A percentile compares a stretch with the other conserved stretches of the same genome.
phyloP scores from a whole-genome alignment of 2,329 filamentous ascomycete genomes.

The Exserohilum turcica region DNA sequence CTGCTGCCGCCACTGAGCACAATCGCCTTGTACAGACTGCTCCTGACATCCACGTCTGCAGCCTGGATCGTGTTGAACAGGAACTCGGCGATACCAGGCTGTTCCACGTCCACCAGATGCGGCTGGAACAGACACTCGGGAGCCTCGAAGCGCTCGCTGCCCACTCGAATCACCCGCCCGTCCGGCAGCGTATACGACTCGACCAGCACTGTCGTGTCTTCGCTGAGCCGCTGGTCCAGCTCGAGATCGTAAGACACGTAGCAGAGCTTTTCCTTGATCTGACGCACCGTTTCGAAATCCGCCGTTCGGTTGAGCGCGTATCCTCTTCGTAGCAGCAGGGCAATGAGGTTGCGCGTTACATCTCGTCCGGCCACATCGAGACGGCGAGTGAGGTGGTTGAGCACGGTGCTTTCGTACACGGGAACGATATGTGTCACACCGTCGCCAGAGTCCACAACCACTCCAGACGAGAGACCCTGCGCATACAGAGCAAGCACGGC shows the following conservation, averaged over 20 bases:
- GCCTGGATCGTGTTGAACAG: constrained; percentile 98
- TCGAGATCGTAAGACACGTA: constrained; percentile 98
- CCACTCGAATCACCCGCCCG: constrained; percentile 92
- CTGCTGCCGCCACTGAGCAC: constrained; percentile 95
- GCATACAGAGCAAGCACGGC: constrained; percentile 95
- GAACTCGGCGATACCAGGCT: constrained; percentile 94
- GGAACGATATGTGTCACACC: constrained; percentile 98
- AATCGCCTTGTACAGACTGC: constrained; percentile 94
- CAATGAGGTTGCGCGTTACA: constrained; percentile 97
- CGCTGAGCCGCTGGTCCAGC: constrained; percentile 91
- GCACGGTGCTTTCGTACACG: constrained; percentile 96
- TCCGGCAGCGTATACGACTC: constrained; percentile 98
- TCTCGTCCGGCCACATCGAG: constrained; percentile 96
- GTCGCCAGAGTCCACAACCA: constrained; percentile 98
- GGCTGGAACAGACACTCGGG: constrained; percentile 99
- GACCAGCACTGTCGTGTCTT: constrained; percentile 95
- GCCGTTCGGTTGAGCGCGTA: constrained; percentile 98
- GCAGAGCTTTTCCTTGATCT: constrained; percentile 99
- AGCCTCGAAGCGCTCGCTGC: constrained; percentile 96
- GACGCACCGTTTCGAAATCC: constrained; percentile 95
- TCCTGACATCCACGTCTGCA: constrained; percentile 92
- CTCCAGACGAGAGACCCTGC: constrained; percentile 81
- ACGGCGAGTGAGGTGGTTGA: constrained; percentile 93
- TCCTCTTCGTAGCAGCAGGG: constrained; percentile 86
- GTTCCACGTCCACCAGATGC: constrained; percentile 95